Evolutionary conservation across 768 basidiomycete genomes (phyloP).

Genomic region (Clitopilus passeckerianus): DNA sequence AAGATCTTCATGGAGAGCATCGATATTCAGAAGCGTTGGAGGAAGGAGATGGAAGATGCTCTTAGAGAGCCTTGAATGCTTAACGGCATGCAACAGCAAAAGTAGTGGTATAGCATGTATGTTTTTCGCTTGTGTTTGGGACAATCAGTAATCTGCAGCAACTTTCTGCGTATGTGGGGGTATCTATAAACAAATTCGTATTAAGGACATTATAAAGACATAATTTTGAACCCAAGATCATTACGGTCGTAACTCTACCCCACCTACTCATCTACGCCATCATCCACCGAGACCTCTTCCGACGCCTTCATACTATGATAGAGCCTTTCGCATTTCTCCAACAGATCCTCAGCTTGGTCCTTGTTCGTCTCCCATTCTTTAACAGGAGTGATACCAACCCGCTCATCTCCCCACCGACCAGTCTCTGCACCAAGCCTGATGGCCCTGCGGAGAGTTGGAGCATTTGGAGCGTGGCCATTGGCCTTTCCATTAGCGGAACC

Average conservation of each 20-base stretch:
- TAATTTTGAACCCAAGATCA: too few species aligned
- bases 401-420: constrained; percentile 49
- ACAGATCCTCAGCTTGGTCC: constrained; percentile 38
- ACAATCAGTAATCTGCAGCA: too few species aligned
- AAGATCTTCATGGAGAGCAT: constrained; percentile 87
- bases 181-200: too few species aligned
- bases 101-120: not conserved
- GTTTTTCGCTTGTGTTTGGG: too few species aligned
- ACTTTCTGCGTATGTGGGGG: too few species aligned
- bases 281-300: constrained; percentile 12
- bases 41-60: constrained; percentile 69
- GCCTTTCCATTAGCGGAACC: not conserved
- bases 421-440: constrained; percentile 53
- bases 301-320: constrained; percentile 30
- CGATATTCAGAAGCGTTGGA: constrained; percentile 86
- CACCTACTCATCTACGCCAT: not conserved
- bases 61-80: not conserved
- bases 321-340: constrained; percentile 53
- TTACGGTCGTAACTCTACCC: not conserved
- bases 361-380: constrained; percentile 47
- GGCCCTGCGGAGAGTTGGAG: constrained; percentile 17
- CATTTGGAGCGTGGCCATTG: not conserved
- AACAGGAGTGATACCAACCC: constrained; percentile 45
- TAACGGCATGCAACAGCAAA: not conserved
- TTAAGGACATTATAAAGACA: too few species aligned